Evolutionary conservation across 2,329 filamentous ascomycete genomes (phyloP).

Genomic region (Trichoderma arundinaceum): DNA sequence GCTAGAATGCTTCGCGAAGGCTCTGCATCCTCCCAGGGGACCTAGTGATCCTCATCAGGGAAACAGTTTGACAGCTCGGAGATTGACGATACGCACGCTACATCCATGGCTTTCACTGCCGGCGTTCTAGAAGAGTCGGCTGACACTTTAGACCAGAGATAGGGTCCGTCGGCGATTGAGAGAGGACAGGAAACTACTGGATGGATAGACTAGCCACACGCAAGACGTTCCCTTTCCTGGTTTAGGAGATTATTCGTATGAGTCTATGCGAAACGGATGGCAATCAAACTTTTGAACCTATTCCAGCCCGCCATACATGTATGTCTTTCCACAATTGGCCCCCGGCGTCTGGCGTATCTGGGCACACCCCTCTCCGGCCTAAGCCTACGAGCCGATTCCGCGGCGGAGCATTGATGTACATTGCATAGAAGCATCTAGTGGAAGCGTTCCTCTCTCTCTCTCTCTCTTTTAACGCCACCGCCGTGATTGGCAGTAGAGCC

Average conservation of each 20-base stretch:
- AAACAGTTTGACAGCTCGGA: slow-evolving; percentile 10
- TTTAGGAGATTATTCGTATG: slow-evolving; percentile 4
- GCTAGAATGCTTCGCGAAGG: slow-evolving; percentile 26
- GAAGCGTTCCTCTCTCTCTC: slow-evolving; percentile 18
- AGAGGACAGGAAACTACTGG: slow-evolving; percentile 3
- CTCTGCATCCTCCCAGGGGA: slow-evolving; percentile 7
- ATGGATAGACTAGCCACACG: slow-evolving; percentile 18
- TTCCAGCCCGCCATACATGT: slow-evolving; percentile 32
- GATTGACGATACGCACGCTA: slow-evolving; percentile 29
- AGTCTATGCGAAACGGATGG: slow-evolving; percentile 27
- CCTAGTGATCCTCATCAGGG: slow-evolving; percentile 21
- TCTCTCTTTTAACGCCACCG: not conserved
- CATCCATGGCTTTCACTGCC: slow-evolving; percentile 34
- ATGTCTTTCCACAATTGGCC: slow-evolving; percentile 21
- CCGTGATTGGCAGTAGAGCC: not conserved
- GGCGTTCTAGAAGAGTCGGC: slow-evolving; percentile 38
- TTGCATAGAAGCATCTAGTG: slow-evolving; percentile 13
- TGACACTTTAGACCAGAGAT: slow-evolving; percentile 11
- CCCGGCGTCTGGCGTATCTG: slow-evolving; percentile 6
- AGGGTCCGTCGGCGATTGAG: slow-evolving; percentile 4
- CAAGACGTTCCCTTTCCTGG: slow-evolving; percentile 1
- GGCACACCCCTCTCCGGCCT: not conserved
- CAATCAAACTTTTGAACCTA: slow-evolving; percentile 39
- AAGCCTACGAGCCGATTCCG: slow-evolving; percentile 18
- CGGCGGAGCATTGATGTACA: slow-evolving; percentile 6